A percentile compares a stretch with the other conserved stretches of the same genome.
These are phyloP conservation scores for Thymus mandschuricus DNA, from an alignment of 257 asterid species.

Conservation along the genomic window DNA sequence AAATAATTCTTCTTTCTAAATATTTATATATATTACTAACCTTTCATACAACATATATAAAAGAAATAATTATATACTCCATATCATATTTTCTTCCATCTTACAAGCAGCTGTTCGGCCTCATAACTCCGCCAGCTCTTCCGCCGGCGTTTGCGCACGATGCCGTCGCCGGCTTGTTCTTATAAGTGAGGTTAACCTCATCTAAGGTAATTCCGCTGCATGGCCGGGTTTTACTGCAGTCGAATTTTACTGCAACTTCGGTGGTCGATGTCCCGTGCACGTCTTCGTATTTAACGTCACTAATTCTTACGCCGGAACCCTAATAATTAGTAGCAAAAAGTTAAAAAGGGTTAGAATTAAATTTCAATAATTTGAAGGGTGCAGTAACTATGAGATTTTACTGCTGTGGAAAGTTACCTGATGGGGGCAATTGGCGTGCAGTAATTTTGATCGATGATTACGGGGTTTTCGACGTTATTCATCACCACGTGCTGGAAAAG, in stretches of 20 bases:
- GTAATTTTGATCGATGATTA: conserved; percentile 62
- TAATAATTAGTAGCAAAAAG: neutral
- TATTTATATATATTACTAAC: too few relatives aligned
- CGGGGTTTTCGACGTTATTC: conserved; percentile 57
- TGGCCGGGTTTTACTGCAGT: conserved; percentile 38
- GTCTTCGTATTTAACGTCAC: conserved; percentile 45
- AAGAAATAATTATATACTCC: too few relatives aligned
- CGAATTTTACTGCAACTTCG: conserved; percentile 40
- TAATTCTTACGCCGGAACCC: conserved; percentile 46
- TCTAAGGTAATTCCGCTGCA: conserved; percentile 44
- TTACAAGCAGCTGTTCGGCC: conserved; percentile 38
- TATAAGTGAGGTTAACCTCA: conserved; percentile 38
- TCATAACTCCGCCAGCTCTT: conserved; percentile 27
- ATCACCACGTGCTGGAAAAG: conserved; percentile 45
- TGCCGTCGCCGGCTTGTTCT: conserved; percentile 35
- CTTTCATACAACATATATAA: too few relatives aligned
- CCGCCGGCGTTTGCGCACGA: conserved; percentile 42
- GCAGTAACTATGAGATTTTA: neutral
- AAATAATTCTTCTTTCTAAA: neutral
- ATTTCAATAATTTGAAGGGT: neutral
- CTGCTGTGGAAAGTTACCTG: conserved; percentile 31
- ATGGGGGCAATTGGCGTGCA: conserved; percentile 46
- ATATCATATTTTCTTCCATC: too few relatives aligned
- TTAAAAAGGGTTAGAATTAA: too few relatives aligned
- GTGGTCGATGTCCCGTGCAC: conserved; percentile 55